Evolutionary conservation across 2,329 filamentous ascomycete species (phyloP), one percentile per base, ranked within the genome.

Genomic region (Curvularia verruculosa): DNA sequence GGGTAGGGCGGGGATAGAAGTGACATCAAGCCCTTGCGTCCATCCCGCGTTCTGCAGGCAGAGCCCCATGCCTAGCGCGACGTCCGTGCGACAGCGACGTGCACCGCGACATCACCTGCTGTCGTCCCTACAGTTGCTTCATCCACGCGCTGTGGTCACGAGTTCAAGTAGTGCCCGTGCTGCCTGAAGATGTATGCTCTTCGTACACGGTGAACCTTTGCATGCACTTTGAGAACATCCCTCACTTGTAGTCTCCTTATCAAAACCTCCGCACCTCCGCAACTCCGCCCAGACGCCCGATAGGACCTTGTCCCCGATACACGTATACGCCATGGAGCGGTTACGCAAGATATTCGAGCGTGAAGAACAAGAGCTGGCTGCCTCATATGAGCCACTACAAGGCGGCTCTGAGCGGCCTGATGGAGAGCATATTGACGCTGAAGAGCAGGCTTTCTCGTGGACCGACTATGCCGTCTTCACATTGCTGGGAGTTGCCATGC

Each of bases 401-500:
- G 74, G 74, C n/a, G 72, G 75, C 15, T 75, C 71, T 6, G 74
- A 75, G 54, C 55, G 58, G 24, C 65, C 65, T 34, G 67, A 77
- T 58, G 74, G 73, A 39, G 72, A 76, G 29, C 65, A 44, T n/a
- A 74, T 74, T 41, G 67, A 73, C 31, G 39, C 55, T 10, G 61
- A 66, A 40, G 52, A 68, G n/a, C 60, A 59, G 56, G 52, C 60
- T 34, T 96, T 96, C 79, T 96, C 92, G 60, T 92, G 90, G 87
- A 72, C 91, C 34, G 91, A 96, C 75, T 99, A 98, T 78, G 80
- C 79, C 67, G 88, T 96, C 72, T 98, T 98, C 77, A 81, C 89
- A 54, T 80, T 96, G 49, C 81, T 98, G 24, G 95, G 95, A 49
- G 83, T 96, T 54, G 91, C 93, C 50, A 98, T 98, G 95, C 83